Conservation (phyloP, 2,329 filamentous ascomycete species). For the Aspergillus sp. region DNA sequence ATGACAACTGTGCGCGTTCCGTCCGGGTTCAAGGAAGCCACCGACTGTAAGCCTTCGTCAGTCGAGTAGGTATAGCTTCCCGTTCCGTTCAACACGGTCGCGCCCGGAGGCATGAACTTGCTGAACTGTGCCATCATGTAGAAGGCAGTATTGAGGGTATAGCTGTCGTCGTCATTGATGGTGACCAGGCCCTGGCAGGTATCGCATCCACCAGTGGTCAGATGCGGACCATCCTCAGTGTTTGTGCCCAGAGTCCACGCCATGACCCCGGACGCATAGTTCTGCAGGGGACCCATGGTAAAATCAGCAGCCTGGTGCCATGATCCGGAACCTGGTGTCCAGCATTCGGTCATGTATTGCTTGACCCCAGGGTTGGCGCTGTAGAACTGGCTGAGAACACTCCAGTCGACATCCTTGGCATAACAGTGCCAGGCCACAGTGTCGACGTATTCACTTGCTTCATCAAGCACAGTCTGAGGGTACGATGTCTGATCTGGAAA, state of each 20-base stretch:
- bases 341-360: constrained; percentile 47
- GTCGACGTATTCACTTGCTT: constrained; percentile 31
- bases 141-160: constrained; percentile 53
- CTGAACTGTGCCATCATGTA: constrained; percentile 59
- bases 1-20: constrained; percentile 50
- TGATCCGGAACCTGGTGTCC: constrained; percentile 28
- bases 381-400: constrained; percentile 40
- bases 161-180: constrained; percentile 41
- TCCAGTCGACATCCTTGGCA: constrained; percentile 36
- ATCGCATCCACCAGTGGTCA: constrained; percentile 30
- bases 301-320: constrained; percentile 32
- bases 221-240: constrained; percentile 29
- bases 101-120: constrained; percentile 52
- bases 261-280: constrained; percentile 32
- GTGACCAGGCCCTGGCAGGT: constrained; percentile 32
- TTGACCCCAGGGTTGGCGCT: constrained; percentile 32
- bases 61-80: constrained; percentile 50
- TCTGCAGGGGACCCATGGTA: constrained; percentile 34
- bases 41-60: constrained; percentile 44
- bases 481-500: constrained; percentile 34
- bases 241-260: constrained; percentile 37
- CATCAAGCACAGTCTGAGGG: constrained; percentile 36
- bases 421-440: constrained; percentile 46
- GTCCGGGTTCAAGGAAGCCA: constrained; percentile 53
- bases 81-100: constrained; percentile 45